Evolutionary conservation across 2,329 filamentous ascomycete species (phyloP).

Genomic region (Venturia pyrina): DNA sequence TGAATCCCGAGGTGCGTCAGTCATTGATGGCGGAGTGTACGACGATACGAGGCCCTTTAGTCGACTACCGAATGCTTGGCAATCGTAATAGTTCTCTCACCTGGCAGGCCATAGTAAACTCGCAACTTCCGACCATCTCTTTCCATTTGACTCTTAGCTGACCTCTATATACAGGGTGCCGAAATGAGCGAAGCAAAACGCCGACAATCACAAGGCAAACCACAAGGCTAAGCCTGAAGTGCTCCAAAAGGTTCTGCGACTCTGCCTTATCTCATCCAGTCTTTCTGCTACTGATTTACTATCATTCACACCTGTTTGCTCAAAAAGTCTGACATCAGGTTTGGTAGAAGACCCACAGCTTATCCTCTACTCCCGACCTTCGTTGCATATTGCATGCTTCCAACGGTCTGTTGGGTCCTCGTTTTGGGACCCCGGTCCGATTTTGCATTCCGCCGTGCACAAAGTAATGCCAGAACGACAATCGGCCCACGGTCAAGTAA

Average conservation of each 20-base stretch:
- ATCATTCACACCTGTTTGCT: neutral
- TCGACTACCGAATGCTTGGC: constrained; percentile 6
- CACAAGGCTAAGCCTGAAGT: neutral
- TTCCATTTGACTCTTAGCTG: neutral
- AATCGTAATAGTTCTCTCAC: constrained; percentile 4
- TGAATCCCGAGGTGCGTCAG: constrained; percentile 10
- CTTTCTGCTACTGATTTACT: neutral
- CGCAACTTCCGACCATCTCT: constrained; percentile 1
- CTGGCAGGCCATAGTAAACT: constrained; percentile 5
- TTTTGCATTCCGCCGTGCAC: neutral
- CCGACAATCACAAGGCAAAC: neutral
- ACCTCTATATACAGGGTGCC: neutral
- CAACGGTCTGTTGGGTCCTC: neutral
- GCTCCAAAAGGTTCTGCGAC: neutral
- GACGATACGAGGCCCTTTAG: constrained; percentile 7
- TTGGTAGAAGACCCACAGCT: neutral
- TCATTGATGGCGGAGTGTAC: constrained; percentile 6
- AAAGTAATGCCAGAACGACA: neutral
- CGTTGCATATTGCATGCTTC: neutral
- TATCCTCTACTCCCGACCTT: neutral
- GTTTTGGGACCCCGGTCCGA: neutral
- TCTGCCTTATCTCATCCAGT: neutral
- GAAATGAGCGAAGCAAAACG: constrained; percentile 6
- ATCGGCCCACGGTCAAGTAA: neutral
- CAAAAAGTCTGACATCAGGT: constrained; percentile 5